These are phyloP conservation scores for Hanseniaspora gamundiae DNA, from an alignment of 1,139 yeast genomes.

Conservation along the genomic window DNA sequence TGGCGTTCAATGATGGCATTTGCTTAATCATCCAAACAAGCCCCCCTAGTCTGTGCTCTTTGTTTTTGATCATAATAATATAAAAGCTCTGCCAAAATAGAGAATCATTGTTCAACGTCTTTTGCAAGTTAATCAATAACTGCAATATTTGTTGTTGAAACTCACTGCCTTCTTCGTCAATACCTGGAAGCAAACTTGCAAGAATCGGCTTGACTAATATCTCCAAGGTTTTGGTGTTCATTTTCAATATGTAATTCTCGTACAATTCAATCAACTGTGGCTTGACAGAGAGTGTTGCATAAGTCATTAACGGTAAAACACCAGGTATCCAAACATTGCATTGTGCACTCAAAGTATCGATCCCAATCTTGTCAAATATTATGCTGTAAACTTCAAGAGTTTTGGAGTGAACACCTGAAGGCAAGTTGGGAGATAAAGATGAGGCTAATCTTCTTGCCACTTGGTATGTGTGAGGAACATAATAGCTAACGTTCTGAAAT, in stretches of 20 bases:
- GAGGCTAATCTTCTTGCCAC: slow-evolving; percentile 24
- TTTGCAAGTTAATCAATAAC: slow-evolving; percentile 48
- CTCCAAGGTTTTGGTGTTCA: slow-evolving; percentile 38
- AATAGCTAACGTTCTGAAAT: slow-evolving; percentile 37
- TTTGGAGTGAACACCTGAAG: slow-evolving; percentile 92
- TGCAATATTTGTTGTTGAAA: slow-evolving; percentile 50
- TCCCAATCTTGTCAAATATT: slow-evolving; percentile 52
- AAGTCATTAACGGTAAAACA: slow-evolving; percentile 68
- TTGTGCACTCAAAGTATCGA: slow-evolving; percentile 37
- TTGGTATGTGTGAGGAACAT: slow-evolving; percentile 31
- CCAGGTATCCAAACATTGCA: slow-evolving; percentile 81
- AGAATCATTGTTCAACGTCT: slow-evolving; percentile 49
- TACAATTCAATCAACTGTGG: slow-evolving; percentile 58
- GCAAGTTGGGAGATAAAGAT: slow-evolving; percentile 68
- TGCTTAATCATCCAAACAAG: slow-evolving; percentile 59
- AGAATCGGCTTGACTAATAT: slow-evolving; percentile 56
- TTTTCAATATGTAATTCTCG: slow-evolving; percentile 40
- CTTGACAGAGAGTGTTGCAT: slow-evolving; percentile 79
- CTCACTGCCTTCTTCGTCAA: slow-evolving; percentile 88
- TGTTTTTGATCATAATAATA: slow-evolving; percentile 59
- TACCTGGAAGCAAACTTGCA: slow-evolving; percentile 68
- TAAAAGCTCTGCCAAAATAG: slow-evolving; percentile 83
- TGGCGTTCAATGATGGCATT: slow-evolving; percentile 43
- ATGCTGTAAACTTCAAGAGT: slow-evolving; percentile 64
- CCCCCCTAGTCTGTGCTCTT: slow-evolving; percentile 76